These are phyloP conservation scores for Samsoniella hepiali DNA, from an alignment of 2,329 filamentous ascomycete species.

Conservation along the genomic window DNA sequence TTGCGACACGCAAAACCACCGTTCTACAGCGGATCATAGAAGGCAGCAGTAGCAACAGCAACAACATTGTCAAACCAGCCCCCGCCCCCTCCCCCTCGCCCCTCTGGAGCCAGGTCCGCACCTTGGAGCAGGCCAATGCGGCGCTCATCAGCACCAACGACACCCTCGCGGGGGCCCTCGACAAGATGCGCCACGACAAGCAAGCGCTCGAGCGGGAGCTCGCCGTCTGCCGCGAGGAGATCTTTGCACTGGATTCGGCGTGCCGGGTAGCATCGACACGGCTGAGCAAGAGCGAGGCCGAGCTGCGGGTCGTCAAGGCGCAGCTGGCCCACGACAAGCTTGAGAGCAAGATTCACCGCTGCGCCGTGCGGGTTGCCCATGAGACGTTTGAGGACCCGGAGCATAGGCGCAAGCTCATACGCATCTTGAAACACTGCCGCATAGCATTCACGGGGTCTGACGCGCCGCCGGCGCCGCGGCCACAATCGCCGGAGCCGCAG, in stretches of 20 bases:
- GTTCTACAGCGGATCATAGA: neutral
- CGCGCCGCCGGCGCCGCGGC: neutral
- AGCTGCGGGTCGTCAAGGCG: neutral
- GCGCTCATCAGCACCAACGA: neutral
- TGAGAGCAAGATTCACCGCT: neutral
- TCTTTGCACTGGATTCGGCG: too few relatives aligned
- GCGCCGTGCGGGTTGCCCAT: neutral
- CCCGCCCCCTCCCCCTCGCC: neutral
- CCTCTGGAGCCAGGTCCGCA: neutral
- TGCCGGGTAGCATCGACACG: neutral
- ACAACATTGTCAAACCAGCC: neutral
- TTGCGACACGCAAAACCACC: neutral
- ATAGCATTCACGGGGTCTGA: neutral
- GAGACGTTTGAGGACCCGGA: neutral
- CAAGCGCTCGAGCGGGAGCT: neutral
- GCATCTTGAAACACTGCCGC: neutral
- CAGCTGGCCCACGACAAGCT: neutral
- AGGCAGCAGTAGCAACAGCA: neutral
- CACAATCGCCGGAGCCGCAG: neutral
- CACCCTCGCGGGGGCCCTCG: neutral
- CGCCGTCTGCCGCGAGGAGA: neutral
- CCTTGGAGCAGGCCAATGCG: neutral
- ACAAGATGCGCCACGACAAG: neutral
- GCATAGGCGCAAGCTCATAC: neutral
- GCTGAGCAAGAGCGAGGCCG: neutral